phyloP scores from a whole-genome alignment of 1,284 basidiomycete genomes.

The Ganoderma lingzhi region DNA sequence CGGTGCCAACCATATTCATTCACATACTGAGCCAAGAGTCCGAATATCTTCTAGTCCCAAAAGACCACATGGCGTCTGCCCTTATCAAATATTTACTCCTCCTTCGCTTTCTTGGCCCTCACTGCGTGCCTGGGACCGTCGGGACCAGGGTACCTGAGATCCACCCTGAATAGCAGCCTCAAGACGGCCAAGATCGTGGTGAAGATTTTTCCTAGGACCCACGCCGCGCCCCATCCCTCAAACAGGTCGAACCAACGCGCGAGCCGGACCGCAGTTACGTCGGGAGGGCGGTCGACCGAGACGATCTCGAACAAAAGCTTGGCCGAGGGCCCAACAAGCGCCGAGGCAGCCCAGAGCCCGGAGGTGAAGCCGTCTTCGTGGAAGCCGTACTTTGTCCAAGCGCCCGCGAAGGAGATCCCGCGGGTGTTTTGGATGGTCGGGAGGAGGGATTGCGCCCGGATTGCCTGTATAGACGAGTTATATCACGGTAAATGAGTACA shows the following conservation, averaged over 20 bases:
- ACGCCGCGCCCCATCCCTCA: constrained; percentile 28
- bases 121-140: not conserved
- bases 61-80: not conserved
- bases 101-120: constrained; percentile 4
- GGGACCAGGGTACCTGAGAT: constrained; percentile 21
- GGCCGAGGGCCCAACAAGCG: constrained; percentile 20
- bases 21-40: not conserved
- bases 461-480: constrained; percentile 45
- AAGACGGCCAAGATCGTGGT: constrained; percentile 21
- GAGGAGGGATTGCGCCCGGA: constrained; percentile 66
- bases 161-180: constrained; percentile 28
- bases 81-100: constrained; percentile 1
- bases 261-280: constrained; percentile 18
- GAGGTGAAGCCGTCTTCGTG: constrained; percentile 87
- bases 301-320: constrained; percentile 42
- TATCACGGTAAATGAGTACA: not conserved
- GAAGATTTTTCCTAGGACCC: constrained; percentile 27
- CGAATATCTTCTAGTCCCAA: not conserved
- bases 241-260: constrained; percentile 34
- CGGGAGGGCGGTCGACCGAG: constrained; percentile 32
- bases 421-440: constrained; percentile 68
- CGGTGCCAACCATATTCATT: not conserved
- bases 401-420: constrained; percentile 79
- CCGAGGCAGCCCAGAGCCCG: constrained; percentile 55
- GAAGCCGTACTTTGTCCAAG: constrained; percentile 82